A percentile compares a stretch with the other conserved stretches of the same genome.
These are phyloP conservation scores for Lepraria neglecta DNA, from an alignment of 495 filamentous ascomycete species.

Conservation along the genomic window DNA sequence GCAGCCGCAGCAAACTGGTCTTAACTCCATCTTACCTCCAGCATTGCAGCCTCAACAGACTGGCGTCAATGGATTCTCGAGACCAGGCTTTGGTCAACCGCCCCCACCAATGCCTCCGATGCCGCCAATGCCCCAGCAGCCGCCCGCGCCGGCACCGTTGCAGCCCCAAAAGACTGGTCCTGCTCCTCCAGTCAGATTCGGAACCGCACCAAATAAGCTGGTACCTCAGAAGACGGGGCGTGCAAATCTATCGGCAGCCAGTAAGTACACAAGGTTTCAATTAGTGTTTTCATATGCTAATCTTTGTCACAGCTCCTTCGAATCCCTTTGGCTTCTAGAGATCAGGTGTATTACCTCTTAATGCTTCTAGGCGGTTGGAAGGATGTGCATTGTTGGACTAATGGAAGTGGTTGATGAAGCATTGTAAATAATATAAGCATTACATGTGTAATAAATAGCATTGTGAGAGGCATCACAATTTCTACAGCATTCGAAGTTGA, in stretches of 20 bases:
- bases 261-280: conserved; percentile 55
- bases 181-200: conserved; percentile 84
- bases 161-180: conserved; percentile 88
- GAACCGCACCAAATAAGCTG: conserved; percentile 69
- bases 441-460: not conserved
- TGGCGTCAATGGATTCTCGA: conserved; percentile 50
- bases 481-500: not conserved
- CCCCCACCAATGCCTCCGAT: conserved; percentile 28
- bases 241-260: conserved; percentile 88
- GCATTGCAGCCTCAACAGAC: conserved; percentile 51
- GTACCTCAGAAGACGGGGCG: conserved; percentile 85
- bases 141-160: conserved; percentile 50
- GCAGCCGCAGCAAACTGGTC: conserved; percentile 42
- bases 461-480: not conserved
- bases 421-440: conserved; percentile 16
- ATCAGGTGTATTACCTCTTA: not conserved
- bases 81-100: conserved; percentile 26
- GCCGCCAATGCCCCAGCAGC: conserved; percentile 43
- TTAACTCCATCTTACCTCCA: conserved; percentile 53
- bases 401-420: not conserved
- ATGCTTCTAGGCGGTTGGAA: not conserved
- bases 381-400: conserved; percentile 15
- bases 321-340: conserved; percentile 84
- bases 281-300: conserved; percentile 16
- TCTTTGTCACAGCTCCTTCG: conserved; percentile 57